These are phyloP conservation scores for Cercospora beticola DNA, from an alignment of 2,329 filamentous ascomycete species.

Conservation along the genomic window DNA sequence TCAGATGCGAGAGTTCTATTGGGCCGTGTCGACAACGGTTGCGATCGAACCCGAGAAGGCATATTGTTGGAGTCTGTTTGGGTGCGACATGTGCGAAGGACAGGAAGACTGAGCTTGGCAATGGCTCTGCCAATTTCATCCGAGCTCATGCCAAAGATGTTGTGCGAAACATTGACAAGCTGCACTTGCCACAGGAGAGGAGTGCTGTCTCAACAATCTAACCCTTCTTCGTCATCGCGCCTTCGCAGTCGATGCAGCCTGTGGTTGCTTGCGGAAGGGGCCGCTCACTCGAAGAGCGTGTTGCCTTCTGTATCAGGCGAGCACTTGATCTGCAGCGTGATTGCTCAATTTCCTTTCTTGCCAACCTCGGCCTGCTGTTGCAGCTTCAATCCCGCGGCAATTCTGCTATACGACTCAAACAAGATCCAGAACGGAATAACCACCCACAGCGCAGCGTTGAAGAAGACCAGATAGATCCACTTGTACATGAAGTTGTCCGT, in stretches of 20 bases:
- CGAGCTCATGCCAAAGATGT: not conserved
- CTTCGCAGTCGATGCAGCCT: not conserved
- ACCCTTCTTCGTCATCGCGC: not conserved
- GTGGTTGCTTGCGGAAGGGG: not conserved
- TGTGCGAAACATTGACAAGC: not conserved
- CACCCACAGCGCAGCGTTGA: slow-evolving; percentile 62
- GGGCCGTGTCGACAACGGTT: not conserved
- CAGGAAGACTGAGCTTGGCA: not conserved
- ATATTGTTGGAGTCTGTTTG: not conserved
- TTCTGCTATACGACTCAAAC: slow-evolving; percentile 51
- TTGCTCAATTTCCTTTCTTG: slow-evolving; percentile 22
- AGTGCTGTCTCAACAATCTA: not conserved
- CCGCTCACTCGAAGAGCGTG: not conserved
- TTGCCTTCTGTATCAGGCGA: not conserved
- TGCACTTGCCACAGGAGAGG: not conserved
- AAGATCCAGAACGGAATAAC: slow-evolving; percentile 59
- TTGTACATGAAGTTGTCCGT: slow-evolving; percentile 61
- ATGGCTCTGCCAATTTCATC: not conserved
- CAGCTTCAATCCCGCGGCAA: slow-evolving; percentile 25
- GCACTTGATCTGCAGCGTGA: not conserved
- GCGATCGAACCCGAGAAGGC: not conserved
- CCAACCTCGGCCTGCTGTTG: slow-evolving; percentile 12
- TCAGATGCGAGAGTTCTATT: not conserved
- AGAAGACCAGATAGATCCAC: slow-evolving; percentile 64
- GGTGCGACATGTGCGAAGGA: not conserved